These are phyloP conservation scores for Lippia alba DNA, from an alignment of 305 asterid species.

Conservation along the genomic window DNA sequence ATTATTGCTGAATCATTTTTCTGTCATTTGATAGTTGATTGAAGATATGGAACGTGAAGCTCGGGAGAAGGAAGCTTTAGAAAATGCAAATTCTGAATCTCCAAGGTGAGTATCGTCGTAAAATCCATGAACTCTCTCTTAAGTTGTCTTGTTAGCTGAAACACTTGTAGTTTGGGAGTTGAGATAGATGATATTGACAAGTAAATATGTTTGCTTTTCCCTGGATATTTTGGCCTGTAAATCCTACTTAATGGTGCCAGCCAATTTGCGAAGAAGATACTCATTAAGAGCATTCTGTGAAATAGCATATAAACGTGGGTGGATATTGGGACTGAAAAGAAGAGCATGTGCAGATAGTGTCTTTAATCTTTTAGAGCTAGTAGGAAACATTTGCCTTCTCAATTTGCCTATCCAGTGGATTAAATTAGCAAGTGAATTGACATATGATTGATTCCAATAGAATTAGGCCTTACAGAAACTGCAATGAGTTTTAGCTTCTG, in stretches of 20 bases:
- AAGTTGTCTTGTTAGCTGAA: constrained; percentile 16
- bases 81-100: constrained; percentile 65
- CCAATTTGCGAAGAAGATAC: constrained; percentile 1
- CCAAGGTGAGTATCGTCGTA: constrained; percentile 52
- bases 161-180: constrained; percentile 9
- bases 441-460: no score
- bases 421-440: not conserved
- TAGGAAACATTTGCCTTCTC: not conserved
- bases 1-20: constrained; percentile 34
- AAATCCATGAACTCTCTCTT: constrained; percentile 17
- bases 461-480: no score
- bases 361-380: no score
- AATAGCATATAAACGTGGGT: not conserved
- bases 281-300: not conserved
- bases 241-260: no score
- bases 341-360: no score
- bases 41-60: constrained; percentile 94
- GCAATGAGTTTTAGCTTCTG: no score
- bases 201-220: no score
- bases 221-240: no score
- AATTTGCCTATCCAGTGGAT: not conserved
- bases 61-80: constrained; percentile 86
- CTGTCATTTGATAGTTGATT: constrained; percentile 59
- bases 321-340: no score
- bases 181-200: not conserved